Conservation (phyloP, 768 basidiomycete genomes). For the Tephrocybe sp. region DNA sequence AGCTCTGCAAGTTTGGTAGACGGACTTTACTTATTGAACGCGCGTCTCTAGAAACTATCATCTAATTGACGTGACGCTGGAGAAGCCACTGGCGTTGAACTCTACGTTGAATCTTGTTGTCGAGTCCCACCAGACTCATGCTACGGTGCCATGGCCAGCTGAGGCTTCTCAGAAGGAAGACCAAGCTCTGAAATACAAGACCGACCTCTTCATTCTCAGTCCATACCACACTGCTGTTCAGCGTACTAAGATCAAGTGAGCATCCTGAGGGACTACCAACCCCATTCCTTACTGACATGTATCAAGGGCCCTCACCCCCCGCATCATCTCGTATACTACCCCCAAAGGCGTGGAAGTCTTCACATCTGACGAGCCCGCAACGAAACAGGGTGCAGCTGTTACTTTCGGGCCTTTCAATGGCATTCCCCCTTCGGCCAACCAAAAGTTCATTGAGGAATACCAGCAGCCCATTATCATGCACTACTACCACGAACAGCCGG, state of each 20-base stretch:
- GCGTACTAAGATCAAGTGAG: slow-evolving; percentile 85
- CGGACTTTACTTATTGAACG: slow-evolving; percentile 10
- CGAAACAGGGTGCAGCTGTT: slow-evolving; percentile 76
- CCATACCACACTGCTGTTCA: slow-evolving; percentile 82
- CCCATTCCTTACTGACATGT: slow-evolving; percentile 2
- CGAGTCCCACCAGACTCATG: slow-evolving; percentile 77
- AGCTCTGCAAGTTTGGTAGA: not conserved
- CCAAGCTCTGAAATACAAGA: slow-evolving; percentile 76
- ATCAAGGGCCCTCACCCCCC: slow-evolving; percentile 65
- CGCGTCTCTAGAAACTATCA: slow-evolving; percentile 42
- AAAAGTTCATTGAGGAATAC: slow-evolving; percentile 53
- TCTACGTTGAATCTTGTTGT: slow-evolving; percentile 75
- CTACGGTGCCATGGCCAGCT: slow-evolving; percentile 73
- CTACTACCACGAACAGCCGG: slow-evolving; percentile 80
- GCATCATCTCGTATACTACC: slow-evolving; percentile 70
- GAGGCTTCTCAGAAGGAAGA: slow-evolving; percentile 72
- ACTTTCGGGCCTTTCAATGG: slow-evolving; percentile 89
- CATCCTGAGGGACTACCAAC: slow-evolving; percentile 4
- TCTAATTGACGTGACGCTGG: slow-evolving; percentile 63
- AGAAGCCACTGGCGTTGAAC: slow-evolving; percentile 56
- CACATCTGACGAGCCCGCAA: slow-evolving; percentile 56
- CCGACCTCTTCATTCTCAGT: slow-evolving; percentile 79
- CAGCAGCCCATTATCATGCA: slow-evolving; percentile 75
- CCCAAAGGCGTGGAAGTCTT: slow-evolving; percentile 63
- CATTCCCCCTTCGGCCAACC: slow-evolving; percentile 61